phyloP scores from a whole-genome alignment of 116 monocot genomes.

The Dioscorea cayenensis region DNA sequence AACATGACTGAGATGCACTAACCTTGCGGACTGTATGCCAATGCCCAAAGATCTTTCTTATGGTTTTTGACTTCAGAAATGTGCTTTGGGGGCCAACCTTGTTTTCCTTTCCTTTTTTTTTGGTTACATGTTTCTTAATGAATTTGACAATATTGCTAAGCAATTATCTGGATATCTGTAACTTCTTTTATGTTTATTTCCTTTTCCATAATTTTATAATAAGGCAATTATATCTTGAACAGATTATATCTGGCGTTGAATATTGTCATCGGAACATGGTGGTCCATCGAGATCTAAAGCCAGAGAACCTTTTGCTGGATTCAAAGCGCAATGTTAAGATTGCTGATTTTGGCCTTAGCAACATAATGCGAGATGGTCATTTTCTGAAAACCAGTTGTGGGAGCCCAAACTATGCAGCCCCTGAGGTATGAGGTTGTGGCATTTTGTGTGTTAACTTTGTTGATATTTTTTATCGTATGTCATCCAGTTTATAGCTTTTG shows the following conservation, averaged over 20 bases:
- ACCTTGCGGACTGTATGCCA: too few species aligned
- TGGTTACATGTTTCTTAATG: background rate
- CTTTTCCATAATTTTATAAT: background rate
- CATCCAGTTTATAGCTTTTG: background rate
- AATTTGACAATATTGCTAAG: background rate
- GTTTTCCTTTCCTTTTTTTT: background rate
- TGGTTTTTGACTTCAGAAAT: too few species aligned
- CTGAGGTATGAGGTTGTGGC: constrained; percentile 27
- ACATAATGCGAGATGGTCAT: constrained; percentile 47
- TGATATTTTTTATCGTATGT: background rate
- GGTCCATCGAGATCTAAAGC: constrained; percentile 50
- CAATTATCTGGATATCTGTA: background rate
- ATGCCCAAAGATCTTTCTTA: too few species aligned
- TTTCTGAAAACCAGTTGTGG: constrained; percentile 49
- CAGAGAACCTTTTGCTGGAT: constrained; percentile 52
- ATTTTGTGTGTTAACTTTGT: background rate
- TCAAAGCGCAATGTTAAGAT: constrained; percentile 55
- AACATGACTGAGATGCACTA: background rate
- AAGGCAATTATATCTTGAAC: constrained; percentile 6
- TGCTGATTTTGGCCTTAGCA: constrained; percentile 56
- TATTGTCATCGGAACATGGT: constrained; percentile 58
- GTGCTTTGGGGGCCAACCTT: too few species aligned
- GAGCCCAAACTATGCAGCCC: constrained; percentile 55
- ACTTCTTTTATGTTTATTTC: background rate
- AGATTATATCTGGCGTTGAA: constrained; percentile 58